Evolutionary conservation across 1,284 basidiomycete genomes (phyloP).

Genomic region (Moesziomyces globuligerus): DNA sequence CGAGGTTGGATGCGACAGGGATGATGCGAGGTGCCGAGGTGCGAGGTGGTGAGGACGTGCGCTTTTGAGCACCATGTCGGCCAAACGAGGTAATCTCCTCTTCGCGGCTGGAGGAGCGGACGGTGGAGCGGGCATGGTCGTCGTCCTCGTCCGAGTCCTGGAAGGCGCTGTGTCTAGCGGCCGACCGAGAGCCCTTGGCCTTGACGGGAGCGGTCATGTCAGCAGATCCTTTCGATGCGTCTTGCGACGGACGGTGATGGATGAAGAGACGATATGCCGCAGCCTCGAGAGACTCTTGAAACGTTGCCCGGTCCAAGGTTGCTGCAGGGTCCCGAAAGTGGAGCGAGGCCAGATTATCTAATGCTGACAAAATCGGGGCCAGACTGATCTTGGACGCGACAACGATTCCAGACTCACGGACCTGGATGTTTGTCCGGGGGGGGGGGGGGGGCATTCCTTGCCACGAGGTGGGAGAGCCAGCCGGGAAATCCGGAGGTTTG

Average conservation of each 20-base stretch:
- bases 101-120: slow-evolving; percentile 6
- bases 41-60: slow-evolving; percentile 4
- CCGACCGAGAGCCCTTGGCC: neutral
- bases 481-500: too few species aligned
- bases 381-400: neutral
- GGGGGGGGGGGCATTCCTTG: too few species aligned
- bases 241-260: neutral
- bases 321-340: slow-evolving; percentile 31
- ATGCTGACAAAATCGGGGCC: slow-evolving; percentile 6
- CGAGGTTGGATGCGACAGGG: slow-evolving; percentile 39
- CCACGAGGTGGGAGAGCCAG: too few species aligned
- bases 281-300: too few species aligned
- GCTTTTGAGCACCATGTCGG: slow-evolving; percentile 23
- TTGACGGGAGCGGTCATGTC: slow-evolving; percentile 7
- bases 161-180: slow-evolving; percentile 19
- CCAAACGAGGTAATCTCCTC: slow-evolving; percentile 30
- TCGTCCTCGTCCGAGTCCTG: slow-evolving; percentile 29
- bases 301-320: neutral
- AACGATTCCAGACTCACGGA: too few species aligned
- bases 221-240: neutral
- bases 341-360: slow-evolving; percentile 16
- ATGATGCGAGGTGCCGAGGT: slow-evolving; percentile 32
- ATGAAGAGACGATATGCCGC: too few species aligned
- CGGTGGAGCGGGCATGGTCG: neutral
- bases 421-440: too few species aligned